These are phyloP conservation scores for Micractinium sp. DNA, from an alignment of 139 green algal species.

Conservation along the genomic window DNA sequence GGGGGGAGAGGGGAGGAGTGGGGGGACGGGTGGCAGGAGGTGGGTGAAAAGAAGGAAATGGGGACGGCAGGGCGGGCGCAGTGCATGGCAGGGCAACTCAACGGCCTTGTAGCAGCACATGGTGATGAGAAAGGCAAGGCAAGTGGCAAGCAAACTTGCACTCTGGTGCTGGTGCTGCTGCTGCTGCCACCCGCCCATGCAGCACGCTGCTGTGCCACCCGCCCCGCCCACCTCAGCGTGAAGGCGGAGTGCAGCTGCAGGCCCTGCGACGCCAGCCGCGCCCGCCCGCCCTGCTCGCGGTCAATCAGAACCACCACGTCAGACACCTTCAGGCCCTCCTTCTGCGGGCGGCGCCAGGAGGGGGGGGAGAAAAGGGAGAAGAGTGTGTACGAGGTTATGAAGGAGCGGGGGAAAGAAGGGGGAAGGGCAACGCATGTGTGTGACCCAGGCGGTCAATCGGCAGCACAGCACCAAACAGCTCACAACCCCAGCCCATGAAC, in stretches of 20 bases:
- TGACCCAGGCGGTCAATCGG: too few relatives aligned
- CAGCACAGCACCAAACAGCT: background rate
- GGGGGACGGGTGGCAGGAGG: background rate
- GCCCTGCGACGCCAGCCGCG: conserved; percentile 72
- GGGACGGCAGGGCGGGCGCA: too few relatives aligned
- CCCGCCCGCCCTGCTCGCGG: conserved; percentile 93
- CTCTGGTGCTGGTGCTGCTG: too few relatives aligned
- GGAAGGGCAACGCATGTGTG: background rate
- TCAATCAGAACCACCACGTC: conserved; percentile 98
- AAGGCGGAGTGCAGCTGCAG: conserved; percentile 89
- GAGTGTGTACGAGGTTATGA: too few relatives aligned
- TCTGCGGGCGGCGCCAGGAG: conserved; percentile 42
- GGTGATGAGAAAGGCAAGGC: too few relatives aligned
- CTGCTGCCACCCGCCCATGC: too few relatives aligned
- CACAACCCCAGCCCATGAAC: background rate
- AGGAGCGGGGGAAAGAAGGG: background rate
- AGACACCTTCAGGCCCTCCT: conserved; percentile 82
- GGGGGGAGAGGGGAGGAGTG: conserved; percentile 54
- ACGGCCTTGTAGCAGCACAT: too few relatives aligned
- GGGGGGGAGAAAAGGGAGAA: background rate
- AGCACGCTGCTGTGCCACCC: background rate
- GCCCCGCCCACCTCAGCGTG: conserved; percentile 50
- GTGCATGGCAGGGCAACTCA: too few relatives aligned
- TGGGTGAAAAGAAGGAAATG: background rate
- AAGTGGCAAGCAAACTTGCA: too few relatives aligned